Conservation (phyloP, 192 early-diverging fungal species). For the Coemansia reversa region DNA sequence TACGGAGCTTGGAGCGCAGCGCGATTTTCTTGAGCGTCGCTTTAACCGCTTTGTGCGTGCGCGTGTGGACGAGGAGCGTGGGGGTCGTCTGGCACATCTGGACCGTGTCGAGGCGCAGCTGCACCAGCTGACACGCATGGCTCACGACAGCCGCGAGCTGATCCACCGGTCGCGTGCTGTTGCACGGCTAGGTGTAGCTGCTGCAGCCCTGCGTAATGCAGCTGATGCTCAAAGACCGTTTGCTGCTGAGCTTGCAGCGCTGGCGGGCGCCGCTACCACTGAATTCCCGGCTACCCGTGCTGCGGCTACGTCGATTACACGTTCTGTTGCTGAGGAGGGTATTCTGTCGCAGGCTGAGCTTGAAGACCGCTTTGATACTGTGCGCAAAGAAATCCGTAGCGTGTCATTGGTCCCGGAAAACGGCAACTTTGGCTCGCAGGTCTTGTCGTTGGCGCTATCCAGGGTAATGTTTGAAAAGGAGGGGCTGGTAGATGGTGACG, state of each 20-base stretch:
- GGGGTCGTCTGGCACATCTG: slow-evolving; percentile 80
- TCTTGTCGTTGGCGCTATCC: slow-evolving; percentile 67
- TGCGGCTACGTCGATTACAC: slow-evolving; percentile 65
- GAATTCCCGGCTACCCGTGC: slow-evolving; percentile 55
- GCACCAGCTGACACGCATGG: slow-evolving; percentile 68
- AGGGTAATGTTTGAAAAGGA: slow-evolving; percentile 80
- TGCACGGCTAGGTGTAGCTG: slow-evolving; percentile 63
- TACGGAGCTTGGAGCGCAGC: slow-evolving; percentile 65
- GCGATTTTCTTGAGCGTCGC: slow-evolving; percentile 68
- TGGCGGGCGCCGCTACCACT: slow-evolving; percentile 57
- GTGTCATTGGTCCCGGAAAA: slow-evolving; percentile 84
- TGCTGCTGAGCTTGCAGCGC: slow-evolving; percentile 67
- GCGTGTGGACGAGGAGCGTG: slow-evolving; percentile 86
- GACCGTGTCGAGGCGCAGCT: slow-evolving; percentile 79
- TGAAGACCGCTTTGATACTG: slow-evolving; percentile 65
- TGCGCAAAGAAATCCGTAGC: slow-evolving; percentile 68
- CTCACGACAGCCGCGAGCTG: slow-evolving; percentile 65
- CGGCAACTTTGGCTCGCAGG: slow-evolving; percentile 83
- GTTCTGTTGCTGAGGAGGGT: slow-evolving; percentile 59
- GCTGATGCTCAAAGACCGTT: slow-evolving; percentile 60
- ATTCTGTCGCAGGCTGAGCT: slow-evolving; percentile 66
- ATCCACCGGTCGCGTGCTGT: slow-evolving; percentile 63
- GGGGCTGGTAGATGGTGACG: slow-evolving; percentile 80
- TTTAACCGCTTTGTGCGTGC: slow-evolving; percentile 77
- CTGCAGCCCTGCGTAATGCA: slow-evolving; percentile 64